These are phyloP conservation scores for Corynespora cassiicola DNA, from an alignment of 2,329 filamentous ascomycete species.

Conservation along the genomic window DNA sequence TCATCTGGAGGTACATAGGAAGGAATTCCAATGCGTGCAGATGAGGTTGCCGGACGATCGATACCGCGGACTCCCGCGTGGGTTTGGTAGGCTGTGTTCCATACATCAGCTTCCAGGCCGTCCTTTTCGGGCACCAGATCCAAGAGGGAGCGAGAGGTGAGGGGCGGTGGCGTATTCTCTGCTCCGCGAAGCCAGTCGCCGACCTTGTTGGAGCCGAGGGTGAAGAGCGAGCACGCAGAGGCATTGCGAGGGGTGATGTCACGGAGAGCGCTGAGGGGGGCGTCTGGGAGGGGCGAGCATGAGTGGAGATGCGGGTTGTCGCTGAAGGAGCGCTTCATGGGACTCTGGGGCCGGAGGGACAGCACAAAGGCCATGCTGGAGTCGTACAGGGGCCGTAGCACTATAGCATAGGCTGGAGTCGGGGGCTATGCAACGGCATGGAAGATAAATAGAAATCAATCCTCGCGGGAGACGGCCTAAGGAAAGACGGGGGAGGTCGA, in stretches of 20 bases:
- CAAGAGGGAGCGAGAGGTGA: constrained; percentile 40
- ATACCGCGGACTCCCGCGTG: constrained; percentile 9
- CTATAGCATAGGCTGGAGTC: constrained; percentile 26
- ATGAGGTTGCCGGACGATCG: constrained; percentile 20
- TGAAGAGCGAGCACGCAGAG: constrained; percentile 45
- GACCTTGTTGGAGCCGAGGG: constrained; percentile 29
- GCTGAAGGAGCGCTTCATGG: constrained; percentile 50
- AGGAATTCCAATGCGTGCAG: constrained; percentile 15
- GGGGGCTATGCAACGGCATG: constrained; percentile 35
- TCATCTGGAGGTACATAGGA: constrained; percentile 17
- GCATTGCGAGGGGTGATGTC: constrained; percentile 38
- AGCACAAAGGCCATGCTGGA: constrained; percentile 48
- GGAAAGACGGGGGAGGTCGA: constrained; percentile 28
- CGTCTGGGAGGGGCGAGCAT: constrained; percentile 38
- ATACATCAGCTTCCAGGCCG: constrained; percentile 3
- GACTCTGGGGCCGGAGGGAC: constrained; percentile 46
- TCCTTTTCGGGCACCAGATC: constrained; percentile 34
- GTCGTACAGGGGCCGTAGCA: constrained; percentile 18
- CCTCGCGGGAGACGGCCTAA: constrained; percentile 35
- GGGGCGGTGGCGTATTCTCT: constrained; percentile 40
- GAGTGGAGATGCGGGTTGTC: constrained; percentile 46
- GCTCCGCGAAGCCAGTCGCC: constrained; percentile 30
- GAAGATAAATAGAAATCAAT: constrained; percentile 45
- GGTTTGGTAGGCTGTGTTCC: too few species aligned
- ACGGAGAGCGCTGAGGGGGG: constrained; percentile 28